phyloP scores from a whole-genome alignment of 176 grass and related monocot species.

The Eragrostis nindensis region DNA sequence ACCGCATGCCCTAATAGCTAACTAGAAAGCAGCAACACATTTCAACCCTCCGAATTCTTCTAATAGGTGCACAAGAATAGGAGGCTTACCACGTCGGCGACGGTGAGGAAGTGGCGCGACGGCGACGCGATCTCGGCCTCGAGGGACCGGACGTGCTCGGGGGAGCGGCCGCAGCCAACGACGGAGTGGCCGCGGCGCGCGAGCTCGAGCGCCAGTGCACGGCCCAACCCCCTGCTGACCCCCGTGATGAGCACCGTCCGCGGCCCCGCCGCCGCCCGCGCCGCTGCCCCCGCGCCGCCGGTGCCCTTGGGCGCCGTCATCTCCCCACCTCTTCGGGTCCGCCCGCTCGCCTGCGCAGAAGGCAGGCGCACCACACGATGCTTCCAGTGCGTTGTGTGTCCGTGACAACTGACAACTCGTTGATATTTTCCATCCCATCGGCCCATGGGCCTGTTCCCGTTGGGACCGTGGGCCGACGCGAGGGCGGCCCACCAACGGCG shows the following conservation, averaged over 20 bases:
- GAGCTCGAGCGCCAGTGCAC: slow-evolving; percentile 79
- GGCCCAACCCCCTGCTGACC: slow-evolving; percentile 83
- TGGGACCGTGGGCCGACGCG: background rate
- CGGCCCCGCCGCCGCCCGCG: slow-evolving; percentile 40
- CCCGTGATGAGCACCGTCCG: slow-evolving; percentile 92
- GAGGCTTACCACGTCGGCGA: slow-evolving; percentile 64
- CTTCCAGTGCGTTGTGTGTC: background rate
- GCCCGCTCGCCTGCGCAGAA: background rate
- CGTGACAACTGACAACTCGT: background rate
- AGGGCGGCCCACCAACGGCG: background rate
- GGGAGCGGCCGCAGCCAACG: slow-evolving; percentile 84
- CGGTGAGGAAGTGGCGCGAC: slow-evolving; percentile 75
- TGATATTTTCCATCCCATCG: background rate
- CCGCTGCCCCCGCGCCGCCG: slow-evolving; percentile 51
- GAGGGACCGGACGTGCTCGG: slow-evolving; percentile 69
- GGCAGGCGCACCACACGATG: slow-evolving; percentile 3
- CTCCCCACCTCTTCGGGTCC: background rate
- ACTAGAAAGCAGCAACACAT: background rate
- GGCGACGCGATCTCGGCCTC: slow-evolving; percentile 65
- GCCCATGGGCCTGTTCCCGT: background rate
- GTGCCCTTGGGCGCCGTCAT: slow-evolving; percentile 52
- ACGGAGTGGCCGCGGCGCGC: slow-evolving; percentile 72
- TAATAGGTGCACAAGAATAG: background rate
- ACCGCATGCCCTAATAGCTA: background rate
- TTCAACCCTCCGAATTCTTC: background rate